phyloP scores from a whole-genome alignment of 257 asterid genomes.

The Leptodermis oblonga region DNA sequence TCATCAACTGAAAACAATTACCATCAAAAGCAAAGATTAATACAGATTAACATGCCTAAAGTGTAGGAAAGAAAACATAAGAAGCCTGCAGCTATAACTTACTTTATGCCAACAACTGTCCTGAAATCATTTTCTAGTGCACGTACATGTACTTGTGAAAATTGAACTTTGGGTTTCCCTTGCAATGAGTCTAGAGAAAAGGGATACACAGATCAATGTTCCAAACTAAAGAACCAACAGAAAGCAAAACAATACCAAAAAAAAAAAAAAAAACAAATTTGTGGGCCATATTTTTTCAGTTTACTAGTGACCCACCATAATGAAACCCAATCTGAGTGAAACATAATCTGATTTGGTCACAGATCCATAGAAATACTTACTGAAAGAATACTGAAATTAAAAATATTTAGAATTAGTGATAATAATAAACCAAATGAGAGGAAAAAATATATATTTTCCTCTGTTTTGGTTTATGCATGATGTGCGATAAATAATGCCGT shows the following conservation, averaged over 20 bases:
- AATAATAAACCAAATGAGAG: not conserved
- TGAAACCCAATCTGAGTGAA: conserved; percentile 87
- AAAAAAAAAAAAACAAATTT: too few relatives aligned
- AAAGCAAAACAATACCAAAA: conserved; percentile 16
- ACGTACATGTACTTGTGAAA: conserved; percentile 97
- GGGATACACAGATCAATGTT: conserved; percentile 5
- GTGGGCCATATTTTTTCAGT: conserved; percentile 2
- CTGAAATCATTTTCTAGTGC: conserved; percentile 94
- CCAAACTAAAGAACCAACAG: not conserved
- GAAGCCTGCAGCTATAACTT: conserved; percentile 23
- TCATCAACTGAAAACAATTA: not conserved
- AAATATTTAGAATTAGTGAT: not conserved
- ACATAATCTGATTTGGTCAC: conserved; percentile 85
- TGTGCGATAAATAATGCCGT: not conserved
- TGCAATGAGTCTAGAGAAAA: conserved; percentile 71
- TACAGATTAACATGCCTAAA: not conserved
- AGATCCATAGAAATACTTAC: conserved; percentile 86
- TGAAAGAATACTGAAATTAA: conserved; percentile 69
- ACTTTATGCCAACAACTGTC: conserved; percentile 95
- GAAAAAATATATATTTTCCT: not conserved
- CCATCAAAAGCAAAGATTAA: too few relatives aligned
- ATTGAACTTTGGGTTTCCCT: conserved; percentile 83
- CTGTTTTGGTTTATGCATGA: not conserved
- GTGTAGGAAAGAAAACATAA: not conserved
- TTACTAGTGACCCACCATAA: conserved; percentile 42